Evolutionary conservation across 2,329 filamentous ascomycete species (phyloP).

Genomic region (Trichoderma breve): DNA sequence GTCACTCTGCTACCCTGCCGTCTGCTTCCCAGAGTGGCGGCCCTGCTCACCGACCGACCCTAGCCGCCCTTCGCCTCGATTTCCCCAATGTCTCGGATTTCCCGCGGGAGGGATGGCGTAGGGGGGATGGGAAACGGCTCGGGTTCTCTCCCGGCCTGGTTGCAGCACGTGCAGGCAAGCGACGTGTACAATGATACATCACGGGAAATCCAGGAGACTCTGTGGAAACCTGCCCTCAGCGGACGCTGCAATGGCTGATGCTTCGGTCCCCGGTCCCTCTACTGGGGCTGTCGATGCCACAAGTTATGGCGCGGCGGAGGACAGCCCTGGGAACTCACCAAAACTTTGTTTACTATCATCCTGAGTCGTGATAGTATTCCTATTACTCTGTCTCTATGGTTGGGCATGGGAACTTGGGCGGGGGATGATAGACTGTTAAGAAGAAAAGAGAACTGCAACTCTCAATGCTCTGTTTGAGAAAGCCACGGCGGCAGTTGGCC

Average conservation of each 20-base stretch:
- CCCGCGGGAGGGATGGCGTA: no score
- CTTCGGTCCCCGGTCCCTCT: background rate
- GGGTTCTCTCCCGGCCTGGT: no score
- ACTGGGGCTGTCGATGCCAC: background rate
- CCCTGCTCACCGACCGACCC: no score
- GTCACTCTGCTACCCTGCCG: no score
- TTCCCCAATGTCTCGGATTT: no score
- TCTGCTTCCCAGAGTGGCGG: no score
- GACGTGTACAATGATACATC: background rate
- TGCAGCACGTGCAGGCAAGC: background rate
- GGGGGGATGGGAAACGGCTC: no score
- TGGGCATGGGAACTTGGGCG: constrained; percentile 9
- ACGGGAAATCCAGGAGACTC: background rate
- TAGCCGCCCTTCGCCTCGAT: no score
- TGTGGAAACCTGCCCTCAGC: background rate
- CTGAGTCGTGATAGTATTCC: background rate
- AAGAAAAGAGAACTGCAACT: background rate
- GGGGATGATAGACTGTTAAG: background rate
- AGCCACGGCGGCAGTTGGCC: constrained; percentile 42
- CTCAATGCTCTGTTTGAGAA: constrained; percentile 23
- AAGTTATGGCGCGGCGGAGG: background rate
- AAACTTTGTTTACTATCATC: background rate
- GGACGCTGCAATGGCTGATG: background rate
- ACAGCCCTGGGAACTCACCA: background rate
- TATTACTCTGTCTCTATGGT: background rate